Conservation (phyloP, 1,284 basidiomycete species). For the Austropuccinia psidii region DNA sequence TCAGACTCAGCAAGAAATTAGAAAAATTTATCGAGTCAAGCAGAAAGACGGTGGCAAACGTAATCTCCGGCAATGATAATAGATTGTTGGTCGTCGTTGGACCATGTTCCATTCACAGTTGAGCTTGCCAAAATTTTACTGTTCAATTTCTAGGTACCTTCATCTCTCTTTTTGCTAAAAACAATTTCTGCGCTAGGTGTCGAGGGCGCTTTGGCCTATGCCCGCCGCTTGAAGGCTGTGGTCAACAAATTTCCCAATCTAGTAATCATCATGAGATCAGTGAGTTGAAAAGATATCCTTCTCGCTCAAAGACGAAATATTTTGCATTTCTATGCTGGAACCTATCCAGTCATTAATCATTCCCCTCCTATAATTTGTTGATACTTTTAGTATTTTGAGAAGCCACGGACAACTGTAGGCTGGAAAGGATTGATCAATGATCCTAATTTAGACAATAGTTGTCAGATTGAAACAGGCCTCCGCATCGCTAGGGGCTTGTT, state of each 20-base stretch:
- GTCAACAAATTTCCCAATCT: constrained; percentile 63
- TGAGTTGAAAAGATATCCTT: constrained; percentile 60
- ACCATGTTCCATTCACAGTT: constrained; percentile 83
- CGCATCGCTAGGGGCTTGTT: constrained; percentile 78
- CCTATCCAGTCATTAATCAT: neutral
- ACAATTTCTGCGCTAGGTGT: no score
- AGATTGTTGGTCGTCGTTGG: constrained; percentile 53
- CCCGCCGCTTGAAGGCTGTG: constrained; percentile 61
- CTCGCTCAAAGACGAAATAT: neutral
- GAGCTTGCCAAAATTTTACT: constrained; percentile 1
- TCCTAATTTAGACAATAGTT: constrained; percentile 84
- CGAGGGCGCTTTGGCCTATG: constrained; percentile 91
- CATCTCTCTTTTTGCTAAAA: no score
- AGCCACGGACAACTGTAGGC: constrained; percentile 69
- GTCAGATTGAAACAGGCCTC: constrained; percentile 94
- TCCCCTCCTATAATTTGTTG: neutral
- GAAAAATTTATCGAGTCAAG: constrained; percentile 9
- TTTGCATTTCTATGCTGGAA: neutral
- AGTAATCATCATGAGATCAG: constrained; percentile 82
- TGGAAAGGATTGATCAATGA: constrained; percentile 64
- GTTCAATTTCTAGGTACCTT: neutral
- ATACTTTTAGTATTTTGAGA: constrained; percentile 26
- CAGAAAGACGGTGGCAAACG: constrained; percentile 5
- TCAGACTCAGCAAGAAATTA: constrained; percentile 5
- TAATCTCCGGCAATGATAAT: constrained; percentile 46